These are phyloP conservation scores for Russula ochroleuca DNA, from an alignment of 768 basidiomycete species.

Conservation along the genomic window DNA sequence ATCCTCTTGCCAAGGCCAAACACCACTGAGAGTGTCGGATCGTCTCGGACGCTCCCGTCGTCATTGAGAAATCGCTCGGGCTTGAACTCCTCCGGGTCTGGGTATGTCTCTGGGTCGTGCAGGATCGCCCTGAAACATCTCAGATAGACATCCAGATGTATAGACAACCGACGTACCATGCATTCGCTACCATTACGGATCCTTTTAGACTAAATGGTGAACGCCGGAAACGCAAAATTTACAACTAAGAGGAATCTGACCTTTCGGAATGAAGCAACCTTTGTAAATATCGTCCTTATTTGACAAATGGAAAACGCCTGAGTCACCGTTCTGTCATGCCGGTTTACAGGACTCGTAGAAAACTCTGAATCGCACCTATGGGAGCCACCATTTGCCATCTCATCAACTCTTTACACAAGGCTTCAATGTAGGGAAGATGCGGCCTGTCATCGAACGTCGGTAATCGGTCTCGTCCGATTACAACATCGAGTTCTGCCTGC, in stretches of 20 bases:
- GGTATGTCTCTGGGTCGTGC: background rate
- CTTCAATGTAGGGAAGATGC: conserved; percentile 32
- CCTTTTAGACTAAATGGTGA: background rate
- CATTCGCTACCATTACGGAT: background rate
- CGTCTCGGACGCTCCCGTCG: background rate
- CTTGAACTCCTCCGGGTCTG: background rate
- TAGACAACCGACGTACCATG: background rate
- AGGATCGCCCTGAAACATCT: background rate
- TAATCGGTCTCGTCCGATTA: conserved; percentile 29
- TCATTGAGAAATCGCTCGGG: background rate
- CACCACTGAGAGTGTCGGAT: background rate
- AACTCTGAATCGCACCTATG: conserved; percentile 1
- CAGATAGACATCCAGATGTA: background rate
- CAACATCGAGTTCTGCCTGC: conserved; percentile 32
- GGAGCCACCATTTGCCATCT: conserved; percentile 28
- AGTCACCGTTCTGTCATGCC: background rate
- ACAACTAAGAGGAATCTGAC: background rate
- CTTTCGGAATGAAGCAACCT: background rate
- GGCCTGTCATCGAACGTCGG: conserved; percentile 32
- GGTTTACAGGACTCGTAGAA: background rate
- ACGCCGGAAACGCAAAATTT: background rate
- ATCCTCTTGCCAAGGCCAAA: background rate
- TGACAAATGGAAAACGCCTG: background rate
- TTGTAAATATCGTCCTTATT: background rate
- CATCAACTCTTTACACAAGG: conserved; percentile 30